Evolutionary conservation across 345 rosid species (phyloP), one percentile per base, ranked within the genome.

Genomic region (Sapria himalayana): DNA sequence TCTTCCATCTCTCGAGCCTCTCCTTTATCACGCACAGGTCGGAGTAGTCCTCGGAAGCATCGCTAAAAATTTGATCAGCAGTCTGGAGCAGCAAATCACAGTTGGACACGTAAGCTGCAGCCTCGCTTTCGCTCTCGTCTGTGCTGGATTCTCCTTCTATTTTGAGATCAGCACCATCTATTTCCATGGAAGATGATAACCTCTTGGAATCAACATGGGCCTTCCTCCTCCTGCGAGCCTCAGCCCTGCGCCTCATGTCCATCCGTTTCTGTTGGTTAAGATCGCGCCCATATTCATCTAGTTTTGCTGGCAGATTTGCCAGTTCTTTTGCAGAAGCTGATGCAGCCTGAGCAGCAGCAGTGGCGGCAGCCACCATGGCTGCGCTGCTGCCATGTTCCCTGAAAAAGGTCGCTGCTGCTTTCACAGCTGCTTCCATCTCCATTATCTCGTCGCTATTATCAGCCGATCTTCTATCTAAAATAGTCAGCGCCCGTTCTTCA

Each of bases 241-340:
- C 72, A 52, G 94, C 91, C 57, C 98, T 76, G 15, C 74, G 78
- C 51, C 56, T 67, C 50, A 58, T 57, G 45, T 78, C 93, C 79
- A 74, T 68, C 36, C 78, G 82, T 62, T 76, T 78, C 76, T 89
- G 85, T 48, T 64, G 66, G 61, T 82, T 89, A 42, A 60, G 38
- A 50, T 89, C 98, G 59, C 98, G 72, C 59, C 98, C 98, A 59
- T 76, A 69, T 68, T 89, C 94, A 73, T 89, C 98, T 51, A 89
- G 60, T 69, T 82, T 61, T 27, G 65, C 76, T 3, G 81, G 74
- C 35, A 74, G 63, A 56, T 67, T 62, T 6, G 39, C 44, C 62
- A 78, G 64, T 52, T 66, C 76, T 51, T 74, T 79, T 47, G 67
- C 22, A 33, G 91, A 59, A 46, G 66, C 65, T 23, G 67, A 52